These are phyloP conservation scores for Smallanthus sonchifolius DNA, from an alignment of 129 eudicot genomes.

Conservation along the genomic window DNA sequence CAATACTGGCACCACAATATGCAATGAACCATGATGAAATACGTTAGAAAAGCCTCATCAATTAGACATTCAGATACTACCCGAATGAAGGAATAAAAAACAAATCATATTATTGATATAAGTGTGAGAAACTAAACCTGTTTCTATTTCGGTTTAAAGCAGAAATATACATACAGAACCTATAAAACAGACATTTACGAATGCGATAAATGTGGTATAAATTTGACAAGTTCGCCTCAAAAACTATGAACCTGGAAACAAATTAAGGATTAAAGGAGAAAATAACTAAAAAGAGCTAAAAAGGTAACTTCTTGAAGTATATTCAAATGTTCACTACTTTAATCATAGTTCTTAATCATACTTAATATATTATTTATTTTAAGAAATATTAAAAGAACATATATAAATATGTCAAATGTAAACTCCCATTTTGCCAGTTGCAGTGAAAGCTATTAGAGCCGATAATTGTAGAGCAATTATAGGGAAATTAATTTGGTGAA, in stretches of 20 bases:
- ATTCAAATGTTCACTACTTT: neutral
- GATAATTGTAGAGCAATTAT: too few relatives aligned
- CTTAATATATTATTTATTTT: neutral
- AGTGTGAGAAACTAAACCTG: neutral
- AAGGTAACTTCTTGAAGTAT: neutral
- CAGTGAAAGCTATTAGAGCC: neutral
- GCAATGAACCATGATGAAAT: too few relatives aligned
- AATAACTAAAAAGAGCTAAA: neutral
- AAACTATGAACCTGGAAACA: slow-evolving; percentile 19
- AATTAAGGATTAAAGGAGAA: neutral
- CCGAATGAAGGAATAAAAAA: neutral
- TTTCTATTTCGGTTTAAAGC: neutral
- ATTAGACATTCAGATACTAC: too few relatives aligned
- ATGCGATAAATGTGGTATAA: neutral
- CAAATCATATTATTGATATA: neutral
- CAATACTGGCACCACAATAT: too few relatives aligned
- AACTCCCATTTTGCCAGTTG: neutral
- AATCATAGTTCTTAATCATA: neutral
- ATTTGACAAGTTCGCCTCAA: neutral
- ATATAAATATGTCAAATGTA: neutral
- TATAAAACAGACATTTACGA: neutral
- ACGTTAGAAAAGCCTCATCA: too few relatives aligned
- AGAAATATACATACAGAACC: neutral
- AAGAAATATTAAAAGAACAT: neutral
- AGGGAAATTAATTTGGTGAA: too few relatives aligned